Conservation (phyloP, 208 protist species). For the Endotrypanum monterogeii region DNA sequence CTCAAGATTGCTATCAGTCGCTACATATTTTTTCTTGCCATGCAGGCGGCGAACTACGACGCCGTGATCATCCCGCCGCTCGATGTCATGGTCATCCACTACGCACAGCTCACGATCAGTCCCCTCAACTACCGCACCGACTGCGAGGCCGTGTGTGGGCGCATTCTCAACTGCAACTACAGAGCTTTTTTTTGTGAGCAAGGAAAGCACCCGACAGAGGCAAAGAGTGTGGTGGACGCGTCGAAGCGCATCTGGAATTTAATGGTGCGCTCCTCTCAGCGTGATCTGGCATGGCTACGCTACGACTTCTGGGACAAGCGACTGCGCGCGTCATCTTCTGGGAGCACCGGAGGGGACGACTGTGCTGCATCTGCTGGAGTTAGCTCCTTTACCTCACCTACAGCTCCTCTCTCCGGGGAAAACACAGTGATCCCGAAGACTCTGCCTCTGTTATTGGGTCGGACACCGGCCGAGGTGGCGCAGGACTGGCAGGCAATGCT, state of each 20-base stretch:
- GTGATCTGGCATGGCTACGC: slow-evolving; percentile 74
- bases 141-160: slow-evolving; percentile 85
- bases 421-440: slow-evolving; percentile 19
- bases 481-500: slow-evolving; percentile 25
- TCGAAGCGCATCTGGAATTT: slow-evolving; percentile 86
- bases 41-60: slow-evolving; percentile 89
- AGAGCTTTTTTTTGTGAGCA: slow-evolving; percentile 76
- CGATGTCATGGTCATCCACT: slow-evolving; percentile 88
- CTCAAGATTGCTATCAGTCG: slow-evolving; percentile 71
- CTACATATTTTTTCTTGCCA: slow-evolving; percentile 90
- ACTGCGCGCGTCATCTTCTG: slow-evolving; percentile 8
- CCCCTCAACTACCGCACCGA: slow-evolving; percentile 77
- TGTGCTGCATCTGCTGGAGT: too few relatives aligned
- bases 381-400: not conserved
- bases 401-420: slow-evolving; percentile 14
- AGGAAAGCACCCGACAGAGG: slow-evolving; percentile 39
- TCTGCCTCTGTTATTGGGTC: slow-evolving; percentile 28
- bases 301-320: slow-evolving; percentile 89
- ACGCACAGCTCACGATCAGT: slow-evolving; percentile 73
- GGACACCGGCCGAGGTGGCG: slow-evolving; percentile 11
- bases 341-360: not conserved
- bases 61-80: slow-evolving; percentile 86
- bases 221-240: slow-evolving; percentile 60
- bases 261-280: slow-evolving; percentile 82
- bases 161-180: slow-evolving; percentile 89